phyloP scores from a whole-genome alignment of 768 basidiomycete genomes.

The Erythrobasidium yunnanense region DNA sequence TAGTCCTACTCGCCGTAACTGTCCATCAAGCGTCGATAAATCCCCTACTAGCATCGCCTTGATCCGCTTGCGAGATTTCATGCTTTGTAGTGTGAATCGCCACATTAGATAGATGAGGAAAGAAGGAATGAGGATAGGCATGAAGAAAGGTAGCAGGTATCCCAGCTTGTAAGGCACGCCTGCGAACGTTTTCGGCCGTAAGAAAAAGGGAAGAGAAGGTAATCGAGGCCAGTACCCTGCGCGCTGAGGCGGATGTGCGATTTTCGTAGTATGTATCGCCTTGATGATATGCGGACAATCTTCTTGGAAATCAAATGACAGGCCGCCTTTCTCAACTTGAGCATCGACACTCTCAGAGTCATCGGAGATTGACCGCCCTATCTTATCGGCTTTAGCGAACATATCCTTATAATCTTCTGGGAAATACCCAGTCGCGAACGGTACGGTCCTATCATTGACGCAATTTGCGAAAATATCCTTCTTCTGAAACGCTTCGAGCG shows the following conservation, averaged over 20 bases:
- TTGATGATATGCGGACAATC: constrained; percentile 15
- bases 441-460: constrained; percentile 58
- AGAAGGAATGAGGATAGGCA: constrained; percentile 10
- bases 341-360: constrained; percentile 2
- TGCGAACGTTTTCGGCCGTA: constrained; percentile 8
- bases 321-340: constrained; percentile 4
- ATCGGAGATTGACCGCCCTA: not conserved
- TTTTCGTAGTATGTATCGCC: not conserved
- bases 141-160: constrained; percentile 13
- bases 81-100: constrained; percentile 22
- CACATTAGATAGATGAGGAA: constrained; percentile 14
- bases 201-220: constrained; percentile 12
- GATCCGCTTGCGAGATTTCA: constrained; percentile 9
- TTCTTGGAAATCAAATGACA: not conserved
- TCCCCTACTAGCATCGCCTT: constrained; percentile 8
- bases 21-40: constrained; percentile 10
- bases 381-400: constrained; percentile 17
- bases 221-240: too few species aligned
- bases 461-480: constrained; percentile 72
- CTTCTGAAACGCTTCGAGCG: constrained; percentile 55
- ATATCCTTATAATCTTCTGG: constrained; percentile 16
- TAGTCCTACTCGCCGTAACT: constrained; percentile 10
- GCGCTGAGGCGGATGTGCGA: not conserved
- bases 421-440: constrained; percentile 67
- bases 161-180: constrained; percentile 6